Evolutionary conservation across 1,139 yeast genomes (phyloP).

Genomic region (Geotrichum armillariae): DNA sequence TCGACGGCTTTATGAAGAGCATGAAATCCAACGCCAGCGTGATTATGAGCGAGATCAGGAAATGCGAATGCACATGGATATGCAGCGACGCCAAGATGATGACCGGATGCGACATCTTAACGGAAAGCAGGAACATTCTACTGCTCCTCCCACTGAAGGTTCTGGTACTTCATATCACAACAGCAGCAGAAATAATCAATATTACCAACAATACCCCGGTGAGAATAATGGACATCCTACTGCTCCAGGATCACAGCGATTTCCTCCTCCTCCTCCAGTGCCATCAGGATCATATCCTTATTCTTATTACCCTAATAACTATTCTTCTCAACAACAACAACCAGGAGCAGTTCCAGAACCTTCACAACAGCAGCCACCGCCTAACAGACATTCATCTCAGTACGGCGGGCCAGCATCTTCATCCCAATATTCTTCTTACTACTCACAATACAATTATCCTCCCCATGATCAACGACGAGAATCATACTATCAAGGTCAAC

Average conservation of each 20-base stretch:
- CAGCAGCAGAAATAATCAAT: neutral
- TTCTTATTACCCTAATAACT: neutral
- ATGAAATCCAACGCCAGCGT: neutral
- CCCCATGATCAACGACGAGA: neutral
- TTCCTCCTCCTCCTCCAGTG: neutral
- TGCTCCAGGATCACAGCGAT: neutral
- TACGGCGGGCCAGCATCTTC: neutral
- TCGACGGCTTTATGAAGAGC: neutral
- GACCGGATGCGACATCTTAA: neutral
- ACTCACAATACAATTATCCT: constrained; percentile 1
- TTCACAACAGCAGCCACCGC: neutral
- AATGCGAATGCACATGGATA: neutral
- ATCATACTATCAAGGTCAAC: neutral
- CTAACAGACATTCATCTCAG: neutral
- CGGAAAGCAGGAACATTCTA: neutral
- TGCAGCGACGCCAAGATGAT: constrained; percentile 9
- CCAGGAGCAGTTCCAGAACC: neutral
- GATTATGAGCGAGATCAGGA: constrained; percentile 1
- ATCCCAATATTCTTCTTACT: neutral
- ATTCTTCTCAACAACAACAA: neutral
- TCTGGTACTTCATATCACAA: neutral
- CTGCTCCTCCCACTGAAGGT: neutral
- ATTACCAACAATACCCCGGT: neutral
- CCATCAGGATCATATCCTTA: neutral
- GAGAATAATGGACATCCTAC: neutral